Evolutionary conservation across 768 basidiomycete genomes (phyloP), one percentile per base, ranked within the genome.

Genomic region (Russula ochroleuca): DNA sequence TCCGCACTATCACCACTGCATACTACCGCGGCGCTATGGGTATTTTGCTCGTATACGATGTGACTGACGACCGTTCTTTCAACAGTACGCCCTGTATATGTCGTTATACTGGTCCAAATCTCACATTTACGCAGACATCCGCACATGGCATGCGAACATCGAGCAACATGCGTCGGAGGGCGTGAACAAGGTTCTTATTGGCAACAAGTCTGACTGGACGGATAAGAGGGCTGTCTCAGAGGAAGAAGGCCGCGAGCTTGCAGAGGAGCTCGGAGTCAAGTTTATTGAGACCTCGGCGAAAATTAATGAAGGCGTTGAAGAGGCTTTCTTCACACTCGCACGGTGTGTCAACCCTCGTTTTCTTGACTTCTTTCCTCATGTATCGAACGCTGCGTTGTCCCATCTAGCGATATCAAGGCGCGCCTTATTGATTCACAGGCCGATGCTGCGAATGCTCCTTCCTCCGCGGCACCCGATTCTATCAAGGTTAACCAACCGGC

Each of bases 1-100:
- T 98, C 80, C 83, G 96, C 72, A 98, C 97, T 21, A 98, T 99
- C 75, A 98, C 97, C 50, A 95, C 95, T 23, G 94, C 97, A 13
- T 99, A 99, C 77, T 99, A 99, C 81, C 92, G 97, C 67, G 96
- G 96, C 41, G 97, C 97, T 23, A 96, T 97, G 87, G 97, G 97
- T 59, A 99, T 98, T 72, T 81, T 99, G 60, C 83, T 99, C 62
- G 95, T 99, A n/a, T 99, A 98, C 76, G 94, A 95, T 72, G 95
- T 98, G 40, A 95, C 94, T 38, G 94, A 96, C 74, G 90, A 94
- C 73, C 82, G 87, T 62, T 94, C 92, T 11, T 98, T 97, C 80
- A 92, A 94, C 77, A 97, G 96, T 98, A 67, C 67, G 93, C 82
- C 41, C 13, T 11, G 5, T 40, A 3, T 43, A 17, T 31, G 1